Percentiles rank a stretch among this genome's conserved stretches.
Conservation (phyloP, 108 stramenopile genomes). For the Seminavis robusta region DNA sequence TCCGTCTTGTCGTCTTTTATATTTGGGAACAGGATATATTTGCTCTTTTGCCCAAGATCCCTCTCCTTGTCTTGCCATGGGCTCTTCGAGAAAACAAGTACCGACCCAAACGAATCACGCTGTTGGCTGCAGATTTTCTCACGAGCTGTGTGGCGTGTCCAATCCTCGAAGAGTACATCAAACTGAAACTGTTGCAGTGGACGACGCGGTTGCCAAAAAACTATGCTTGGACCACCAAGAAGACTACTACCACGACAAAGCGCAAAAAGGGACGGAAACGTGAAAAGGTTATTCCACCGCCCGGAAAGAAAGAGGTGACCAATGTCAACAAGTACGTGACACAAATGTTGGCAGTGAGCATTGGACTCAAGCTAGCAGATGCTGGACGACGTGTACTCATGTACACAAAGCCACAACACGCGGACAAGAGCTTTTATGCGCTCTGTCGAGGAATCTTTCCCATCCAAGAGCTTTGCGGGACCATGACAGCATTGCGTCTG, state of each 20-base stretch:
- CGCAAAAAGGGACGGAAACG: constrained; percentile 36
- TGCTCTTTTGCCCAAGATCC: constrained; percentile 52
- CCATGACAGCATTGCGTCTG: constrained; percentile 86
- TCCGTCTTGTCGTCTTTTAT: constrained; percentile 65
- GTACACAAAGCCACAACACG: constrained; percentile 75
- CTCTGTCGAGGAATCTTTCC: constrained; percentile 89
- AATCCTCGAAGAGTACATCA: constrained; percentile 83
- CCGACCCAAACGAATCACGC: constrained; percentile 74
- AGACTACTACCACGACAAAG: constrained; percentile 14
- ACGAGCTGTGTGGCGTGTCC: constrained; percentile 78
- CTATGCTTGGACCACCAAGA: constrained; percentile 48
- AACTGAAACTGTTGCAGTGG: constrained; percentile 68
- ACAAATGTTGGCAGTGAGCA: constrained; percentile 75
- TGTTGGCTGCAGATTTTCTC: constrained; percentile 81
- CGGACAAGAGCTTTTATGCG: constrained; percentile 70
- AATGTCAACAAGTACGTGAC: constrained; percentile 80
- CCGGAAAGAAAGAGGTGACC: constrained; percentile 38
- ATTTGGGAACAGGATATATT: constrained; percentile 79
- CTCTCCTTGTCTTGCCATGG: constrained; percentile 74
- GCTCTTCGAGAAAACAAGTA: constrained; percentile 76
- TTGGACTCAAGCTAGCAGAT: constrained; percentile 80
- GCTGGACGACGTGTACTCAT: constrained; percentile 72
- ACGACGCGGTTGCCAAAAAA: constrained; percentile 60
- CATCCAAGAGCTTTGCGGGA: constrained; percentile 92
- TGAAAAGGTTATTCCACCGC: background rate